These are phyloP conservation scores for Magnolia sinica DNA, from an alignment of 164 flowering plant genomes.

Conservation along the genomic window DNA sequence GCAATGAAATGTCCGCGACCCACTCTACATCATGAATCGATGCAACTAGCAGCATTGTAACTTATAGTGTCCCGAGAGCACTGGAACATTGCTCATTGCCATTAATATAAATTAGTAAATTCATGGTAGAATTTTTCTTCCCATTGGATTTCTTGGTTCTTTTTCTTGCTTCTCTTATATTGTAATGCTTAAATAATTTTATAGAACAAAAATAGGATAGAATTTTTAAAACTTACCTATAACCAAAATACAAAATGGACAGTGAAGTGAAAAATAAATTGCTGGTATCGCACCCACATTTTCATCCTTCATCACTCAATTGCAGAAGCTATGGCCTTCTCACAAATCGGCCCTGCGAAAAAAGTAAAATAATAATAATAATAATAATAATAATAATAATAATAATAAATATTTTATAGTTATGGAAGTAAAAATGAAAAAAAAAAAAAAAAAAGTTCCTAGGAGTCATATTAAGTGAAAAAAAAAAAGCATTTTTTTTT, in stretches of 20 bases:
- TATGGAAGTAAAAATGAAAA: no score
- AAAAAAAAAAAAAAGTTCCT: neutral
- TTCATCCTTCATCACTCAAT: neutral
- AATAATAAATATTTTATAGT: neutral
- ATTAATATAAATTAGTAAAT: no score
- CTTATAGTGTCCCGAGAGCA: no score
- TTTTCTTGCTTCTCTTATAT: neutral
- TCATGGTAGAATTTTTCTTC: no score
- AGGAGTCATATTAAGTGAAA: neutral
- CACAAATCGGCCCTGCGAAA: slow-evolving; percentile 66
- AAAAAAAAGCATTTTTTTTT: neutral
- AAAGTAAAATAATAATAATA: neutral
- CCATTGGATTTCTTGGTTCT: neutral
- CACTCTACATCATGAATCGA: no score
- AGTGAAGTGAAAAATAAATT: neutral
- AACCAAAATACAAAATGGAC: neutral
- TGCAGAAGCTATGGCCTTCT: slow-evolving; percentile 41
- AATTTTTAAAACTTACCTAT: neutral
- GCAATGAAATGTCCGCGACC: no score
- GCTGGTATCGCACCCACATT: neutral
- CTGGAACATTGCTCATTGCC: no score
- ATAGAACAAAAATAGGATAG: no score
- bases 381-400: neutral
- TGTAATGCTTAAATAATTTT: neutral
- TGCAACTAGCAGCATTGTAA: no score